Base-by-base conservation (phyloP, 2,329 filamentous ascomycete genomes). In the Aspergillus uvarum region DNA sequence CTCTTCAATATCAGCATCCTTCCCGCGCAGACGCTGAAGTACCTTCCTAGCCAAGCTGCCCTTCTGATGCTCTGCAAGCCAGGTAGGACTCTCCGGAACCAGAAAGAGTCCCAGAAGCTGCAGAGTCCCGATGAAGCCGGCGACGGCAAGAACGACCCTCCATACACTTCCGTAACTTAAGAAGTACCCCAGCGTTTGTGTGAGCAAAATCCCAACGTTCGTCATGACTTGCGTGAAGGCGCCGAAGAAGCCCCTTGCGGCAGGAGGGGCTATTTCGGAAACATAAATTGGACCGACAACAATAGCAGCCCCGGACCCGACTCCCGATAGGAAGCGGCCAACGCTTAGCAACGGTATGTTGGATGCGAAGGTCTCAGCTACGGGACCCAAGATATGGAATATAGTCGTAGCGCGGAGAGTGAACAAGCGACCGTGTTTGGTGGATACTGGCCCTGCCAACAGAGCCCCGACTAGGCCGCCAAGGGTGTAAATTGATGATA, bases 271-370 rank as follows among this genome's bases (percentile, higher is more conserved):
- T 26, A 97, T 85, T 76, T 99, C 95, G 50, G 92, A 93, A 67
- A 99, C 92, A 80, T 96, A 99, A 21, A 99, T 85, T 0, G 95
- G 95, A 2, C 96, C 92, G 38, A 97, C 91, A 21, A 99, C 95
- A 2, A 95, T 94, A 1, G 92, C 87, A 2, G 92, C 91, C 22
- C 95, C 95, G 5, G 92, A 92, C 6, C 91, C 93, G 1, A 96
- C 73, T 11, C 95, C 95, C 8, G 90, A 89, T 14, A 98, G 72
- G 22, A 96, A 80, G 22, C 95, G 85, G 5, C 94, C 95, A 16
- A 90, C 63, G 0, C 85, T 84, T 76, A 99, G 81, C 31, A 89
- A 72, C 2, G 82, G 76, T 19, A 96, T 88, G 44, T 83, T 86
- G 2, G 82, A 79, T 0, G 93, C 85, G 7, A 93, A 70, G 0